A percentile compares a stretch with the other conserved stretches of the same genome.
Evolutionary conservation across 805 yeast species (phyloP).

Genomic region (Spathaspora boniae): DNA sequence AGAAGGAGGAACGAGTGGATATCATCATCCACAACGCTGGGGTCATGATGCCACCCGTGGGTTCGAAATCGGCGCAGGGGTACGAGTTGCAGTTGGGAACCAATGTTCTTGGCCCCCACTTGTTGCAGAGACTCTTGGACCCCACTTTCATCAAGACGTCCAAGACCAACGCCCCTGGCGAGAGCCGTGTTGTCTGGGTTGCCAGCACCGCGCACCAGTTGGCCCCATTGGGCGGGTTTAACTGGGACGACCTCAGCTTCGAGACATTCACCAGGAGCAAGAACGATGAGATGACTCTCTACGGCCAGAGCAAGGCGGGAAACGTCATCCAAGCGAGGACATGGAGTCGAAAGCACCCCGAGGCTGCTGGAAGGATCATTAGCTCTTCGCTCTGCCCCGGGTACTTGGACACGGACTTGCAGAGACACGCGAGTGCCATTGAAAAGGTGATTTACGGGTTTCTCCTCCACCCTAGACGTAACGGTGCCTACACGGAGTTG

Average conservation of each 20-base stretch:
- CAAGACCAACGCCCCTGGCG: slow-evolving; percentile 9
- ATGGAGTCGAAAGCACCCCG: slow-evolving; percentile 29
- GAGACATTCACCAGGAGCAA: slow-evolving; percentile 12
- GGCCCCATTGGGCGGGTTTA: slow-evolving; percentile 29
- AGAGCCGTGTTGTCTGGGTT: slow-evolving; percentile 44
- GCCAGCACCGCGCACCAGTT: slow-evolving; percentile 35
- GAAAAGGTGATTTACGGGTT: slow-evolving; percentile 4
- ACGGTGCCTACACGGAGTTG: slow-evolving; percentile 45
- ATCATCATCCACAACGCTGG: slow-evolving; percentile 24
- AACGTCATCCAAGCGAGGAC: slow-evolving; percentile 31
- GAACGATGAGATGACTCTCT: slow-evolving; percentile 14
- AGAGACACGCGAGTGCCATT: slow-evolving; percentile 16
- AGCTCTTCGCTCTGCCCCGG: slow-evolving; percentile 43
- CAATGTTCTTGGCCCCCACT: slow-evolving; percentile 17
- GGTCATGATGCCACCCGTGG: slow-evolving; percentile 23
- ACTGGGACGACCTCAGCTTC: slow-evolving; percentile 28
- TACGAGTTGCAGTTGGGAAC: slow-evolving; percentile 29
- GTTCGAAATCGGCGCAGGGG: slow-evolving; percentile 32
- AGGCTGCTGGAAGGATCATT: slow-evolving; percentile 25
- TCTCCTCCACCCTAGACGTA: slow-evolving; percentile 19
- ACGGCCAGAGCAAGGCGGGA: slow-evolving; percentile 45
- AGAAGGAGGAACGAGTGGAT: slow-evolving; percentile 14
- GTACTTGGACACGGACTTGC: slow-evolving; percentile 29
- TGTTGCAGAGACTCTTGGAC: slow-evolving; percentile 10
- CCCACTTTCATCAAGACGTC: slow-evolving; percentile 21